Base-by-base conservation (phyloP, 2,329 filamentous ascomycete species). In the Zymoseptoria passerinii region DNA sequence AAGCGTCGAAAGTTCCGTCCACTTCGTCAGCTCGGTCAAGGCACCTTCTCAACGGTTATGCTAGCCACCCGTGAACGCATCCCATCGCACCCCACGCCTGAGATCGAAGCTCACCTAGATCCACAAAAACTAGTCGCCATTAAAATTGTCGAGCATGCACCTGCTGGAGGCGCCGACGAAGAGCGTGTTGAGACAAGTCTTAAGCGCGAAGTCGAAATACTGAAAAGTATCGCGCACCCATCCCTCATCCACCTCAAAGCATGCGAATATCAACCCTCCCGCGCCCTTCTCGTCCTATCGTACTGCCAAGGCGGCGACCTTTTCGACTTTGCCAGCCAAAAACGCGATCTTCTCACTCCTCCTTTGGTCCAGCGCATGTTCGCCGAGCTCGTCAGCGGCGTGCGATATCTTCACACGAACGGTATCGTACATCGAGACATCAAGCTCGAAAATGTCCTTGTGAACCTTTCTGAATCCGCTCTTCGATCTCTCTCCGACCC, bases 371-470 rank as follows among this genome's bases (percentile, higher is more conserved):
- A 90, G 64, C 84, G 94, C 54, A 91, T 97, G 58, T 96, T 96
- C 73, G 82, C 92, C 13, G 94, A 99, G 73, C 74, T 97, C 63
- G 86, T 97, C 23, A 86, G 83, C 61, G 94, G 92, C 0, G 87
- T 95, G 40, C 83, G 81, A 58, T 96, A 97, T 76, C 78, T 99
- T 53, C 94, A 99, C 73, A 79, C 83, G 56, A 80, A 89, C 67
- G 86, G 84, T 65, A 96, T 99, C 70, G 92, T 97, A 56, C 94
- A 99, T 72, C 85, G 94, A 60, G 94, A 99, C 73, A 95, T 99
- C 74, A 99, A 99, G 76, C 85, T 99, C 59, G 94, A 99, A 79
- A 99, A 97, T 73, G 90, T 96, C 49, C 85, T 99, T 28, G 88
- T 97, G 68, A 97, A 96, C 70, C 80, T 96, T 52, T 83, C 88